Evolutionary conservation across 495 filamentous ascomycete genomes (phyloP), one percentile per base, ranked within the genome.

Genomic region (Margaritispora aquatica): DNA sequence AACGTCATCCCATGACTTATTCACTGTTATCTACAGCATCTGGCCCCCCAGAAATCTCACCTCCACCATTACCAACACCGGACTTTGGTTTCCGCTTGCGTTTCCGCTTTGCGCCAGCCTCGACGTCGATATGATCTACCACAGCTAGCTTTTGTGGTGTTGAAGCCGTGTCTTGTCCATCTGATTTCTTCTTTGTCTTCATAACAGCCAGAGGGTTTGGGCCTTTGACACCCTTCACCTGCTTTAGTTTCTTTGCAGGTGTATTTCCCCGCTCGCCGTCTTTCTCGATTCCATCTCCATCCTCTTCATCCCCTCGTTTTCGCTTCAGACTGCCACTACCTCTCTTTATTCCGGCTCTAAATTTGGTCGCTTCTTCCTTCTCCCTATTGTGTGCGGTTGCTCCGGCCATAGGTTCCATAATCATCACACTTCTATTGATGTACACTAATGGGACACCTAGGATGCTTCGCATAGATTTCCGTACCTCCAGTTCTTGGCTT

Each of bases 191-290:
- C 76, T 88, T 90, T 55, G 84, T 70, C 75, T 96, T 98, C 79
- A 90, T 95, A 63, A 96, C 74, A 59, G 90, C 85, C 62, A 97
- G 75, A 10, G 94, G 94, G 76, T 98, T 98, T 9, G 93, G 91
- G 8, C 78, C 86, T 71, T 93, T 97, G 0, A 75, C 79, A 20
- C 92, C 92, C 60, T 83, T 77, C 1, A 17, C 29, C 10, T 19
- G 4, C 53, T 70, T 73, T 63, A 77, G 87, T 60, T 78, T 75
- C 64, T 80, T 88, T 67, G 83, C 86, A 71, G 82, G 85, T 64
- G 78, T 75, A 15, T 66, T 67, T 2, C 55, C 61, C 64, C 78
- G 75, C 11, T 66, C 68, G 3, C 55, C 61, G 17, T 66, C 63
- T 46, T 60, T 59, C 20, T 49, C 71, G 2, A 64, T 67, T 13